phyloP scores from a whole-genome alignment of 805 yeast genomes.

The Lachancea lanzarotensis region DNA sequence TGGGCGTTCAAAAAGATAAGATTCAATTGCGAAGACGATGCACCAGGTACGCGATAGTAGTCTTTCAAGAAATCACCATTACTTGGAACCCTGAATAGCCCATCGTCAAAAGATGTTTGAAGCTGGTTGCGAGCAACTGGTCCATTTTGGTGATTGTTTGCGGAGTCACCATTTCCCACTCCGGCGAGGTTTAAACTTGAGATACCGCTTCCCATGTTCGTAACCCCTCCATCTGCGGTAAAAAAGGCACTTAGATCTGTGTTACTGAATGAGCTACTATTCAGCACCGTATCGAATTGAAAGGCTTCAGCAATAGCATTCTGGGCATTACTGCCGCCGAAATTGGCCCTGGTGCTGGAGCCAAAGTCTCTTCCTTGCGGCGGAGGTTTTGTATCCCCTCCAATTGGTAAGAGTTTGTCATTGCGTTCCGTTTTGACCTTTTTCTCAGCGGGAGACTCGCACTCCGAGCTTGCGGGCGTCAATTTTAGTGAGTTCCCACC shows the following conservation, averaged over 20 bases:
- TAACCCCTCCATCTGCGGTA: constrained; percentile 3
- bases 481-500: neutral
- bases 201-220: constrained; percentile 5
- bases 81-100: constrained; percentile 25
- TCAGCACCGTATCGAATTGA: constrained; percentile 29
- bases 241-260: constrained; percentile 20
- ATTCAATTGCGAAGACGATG: constrained; percentile 15
- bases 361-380: neutral
- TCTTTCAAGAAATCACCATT: constrained; percentile 22
- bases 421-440: constrained; percentile 13
- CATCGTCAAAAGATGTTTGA: constrained; percentile 11
- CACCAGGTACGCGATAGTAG: constrained; percentile 14
- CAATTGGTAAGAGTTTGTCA: neutral
- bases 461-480: constrained; percentile 7
- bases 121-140: neutral
- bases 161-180: neutral
- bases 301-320: constrained; percentile 27
- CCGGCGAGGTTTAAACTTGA: constrained; percentile 3
- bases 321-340: constrained; percentile 3
- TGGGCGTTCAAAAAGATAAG: constrained; percentile 7
- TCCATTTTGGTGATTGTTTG: neutral
- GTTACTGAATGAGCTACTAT: constrained; percentile 22
- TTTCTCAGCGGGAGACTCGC: constrained; percentile 12
- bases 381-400: neutral
- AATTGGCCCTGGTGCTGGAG: neutral